phyloP scores from a whole-genome alignment of 352 stramenopile species.

The Phytophthora hibernalis region DNA sequence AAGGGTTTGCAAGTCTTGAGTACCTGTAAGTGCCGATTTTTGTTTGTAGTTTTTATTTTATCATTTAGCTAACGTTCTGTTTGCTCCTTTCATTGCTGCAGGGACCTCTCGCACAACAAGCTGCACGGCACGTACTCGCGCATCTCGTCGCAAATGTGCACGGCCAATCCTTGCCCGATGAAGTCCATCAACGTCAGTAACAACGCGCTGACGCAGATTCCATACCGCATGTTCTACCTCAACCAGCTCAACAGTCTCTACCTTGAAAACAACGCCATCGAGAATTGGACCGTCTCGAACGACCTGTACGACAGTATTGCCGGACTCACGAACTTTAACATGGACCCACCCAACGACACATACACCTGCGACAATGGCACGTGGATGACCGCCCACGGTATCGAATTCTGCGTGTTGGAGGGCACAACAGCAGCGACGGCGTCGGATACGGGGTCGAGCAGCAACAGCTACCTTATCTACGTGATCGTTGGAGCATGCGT shows the following conservation, averaged over 20 bases:
- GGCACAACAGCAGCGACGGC: constrained; percentile 26
- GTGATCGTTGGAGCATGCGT: constrained; percentile 48
- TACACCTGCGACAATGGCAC: constrained; percentile 53
- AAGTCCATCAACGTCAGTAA: constrained; percentile 58
- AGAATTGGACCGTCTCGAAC: constrained; percentile 54
- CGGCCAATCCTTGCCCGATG: constrained; percentile 52
- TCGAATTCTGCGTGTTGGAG: constrained; percentile 51
- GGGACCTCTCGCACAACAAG: constrained; percentile 56
- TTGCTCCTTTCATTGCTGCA: neutral
- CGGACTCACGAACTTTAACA: constrained; percentile 53
- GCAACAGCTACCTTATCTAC: constrained; percentile 54
- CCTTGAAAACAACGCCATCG: constrained; percentile 49
- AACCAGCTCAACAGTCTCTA: constrained; percentile 56
- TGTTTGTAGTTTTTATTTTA: neutral
- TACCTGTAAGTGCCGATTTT: constrained; percentile 27
- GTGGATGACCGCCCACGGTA: constrained; percentile 40
- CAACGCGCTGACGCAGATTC: constrained; percentile 48
- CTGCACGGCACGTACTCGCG: constrained; percentile 52
- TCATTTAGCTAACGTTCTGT: neutral
- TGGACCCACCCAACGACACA: constrained; percentile 35
- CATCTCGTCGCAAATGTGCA: constrained; percentile 58
- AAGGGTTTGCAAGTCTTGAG: constrained; percentile 50
- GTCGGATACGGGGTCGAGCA: constrained; percentile 35
- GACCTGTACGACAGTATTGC: constrained; percentile 49
- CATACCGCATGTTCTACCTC: constrained; percentile 56